A percentile compares a stretch with the other conserved stretches of the same genome.
phyloP scores from a whole-genome alignment of 768 basidiomycete genomes.

The Cystofilobasidium bisporidii region DNA sequence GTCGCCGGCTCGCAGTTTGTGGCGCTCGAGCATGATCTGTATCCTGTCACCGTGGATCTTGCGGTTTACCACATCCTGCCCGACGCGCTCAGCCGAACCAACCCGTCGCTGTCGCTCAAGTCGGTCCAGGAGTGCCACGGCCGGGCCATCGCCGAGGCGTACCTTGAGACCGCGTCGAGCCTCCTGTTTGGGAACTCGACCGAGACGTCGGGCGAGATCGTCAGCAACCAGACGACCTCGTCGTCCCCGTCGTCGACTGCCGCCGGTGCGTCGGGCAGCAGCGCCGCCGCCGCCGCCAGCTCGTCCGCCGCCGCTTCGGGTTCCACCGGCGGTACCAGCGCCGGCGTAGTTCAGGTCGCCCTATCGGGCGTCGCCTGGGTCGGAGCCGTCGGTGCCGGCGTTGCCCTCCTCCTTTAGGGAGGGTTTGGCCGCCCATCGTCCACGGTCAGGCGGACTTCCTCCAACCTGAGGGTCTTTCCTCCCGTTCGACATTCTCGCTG shows the following conservation, averaged over 20 bases:
- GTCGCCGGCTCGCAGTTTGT: conserved; percentile 53
- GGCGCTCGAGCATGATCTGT: conserved; percentile 61
- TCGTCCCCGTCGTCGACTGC: conserved; percentile 1
- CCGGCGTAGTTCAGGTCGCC: background rate
- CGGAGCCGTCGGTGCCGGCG: conserved; percentile 2
- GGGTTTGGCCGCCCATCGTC: too few relatives aligned
- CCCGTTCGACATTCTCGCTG: too few relatives aligned
- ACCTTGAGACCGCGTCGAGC: conserved; percentile 75
- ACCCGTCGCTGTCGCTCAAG: conserved; percentile 59
- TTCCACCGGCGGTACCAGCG: background rate
- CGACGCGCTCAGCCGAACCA: conserved; percentile 55
- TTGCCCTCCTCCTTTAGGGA: conserved; percentile 5
- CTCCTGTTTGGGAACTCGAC: conserved; percentile 1
- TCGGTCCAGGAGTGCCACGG: conserved; percentile 63
- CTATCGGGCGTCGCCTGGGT: background rate
- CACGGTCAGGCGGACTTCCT: too few relatives aligned
- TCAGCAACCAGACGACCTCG: conserved; percentile 16
- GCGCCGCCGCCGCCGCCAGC: too few relatives aligned
- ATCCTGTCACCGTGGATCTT: conserved; percentile 20
- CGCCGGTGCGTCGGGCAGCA: background rate
- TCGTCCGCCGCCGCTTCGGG: background rate
- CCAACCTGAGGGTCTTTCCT: too few relatives aligned
- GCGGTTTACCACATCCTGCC: conserved; percentile 54
- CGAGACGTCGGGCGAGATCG: conserved; percentile 1
- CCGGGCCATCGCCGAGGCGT: conserved; percentile 53